These are phyloP conservation scores for Oemleria cerasiformis DNA, from an alignment of 306 rosid species.

Conservation along the genomic window DNA sequence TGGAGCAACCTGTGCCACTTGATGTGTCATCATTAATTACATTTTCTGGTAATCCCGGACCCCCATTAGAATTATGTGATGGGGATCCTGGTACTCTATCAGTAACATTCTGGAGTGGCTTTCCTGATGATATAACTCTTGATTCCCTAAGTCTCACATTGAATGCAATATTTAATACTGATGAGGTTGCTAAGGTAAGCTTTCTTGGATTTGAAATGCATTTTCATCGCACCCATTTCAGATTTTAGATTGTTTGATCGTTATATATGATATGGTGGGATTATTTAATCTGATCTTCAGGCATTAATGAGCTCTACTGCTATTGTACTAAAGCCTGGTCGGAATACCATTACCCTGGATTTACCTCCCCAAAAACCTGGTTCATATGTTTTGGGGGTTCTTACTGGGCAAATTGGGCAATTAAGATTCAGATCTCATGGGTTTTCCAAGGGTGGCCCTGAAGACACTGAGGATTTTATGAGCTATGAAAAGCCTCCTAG, in stretches of 20 bases:
- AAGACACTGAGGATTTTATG: conserved; percentile 88
- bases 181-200: conserved; percentile 90
- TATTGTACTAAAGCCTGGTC: conserved; percentile 84
- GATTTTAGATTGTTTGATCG: conserved; percentile 16
- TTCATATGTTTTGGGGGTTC: conserved; percentile 94
- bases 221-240: conserved; percentile 23
- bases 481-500: conserved; percentile 94
- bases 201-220: conserved; percentile 25
- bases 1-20: conserved; percentile 92
- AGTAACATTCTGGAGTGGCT: conserved; percentile 92
- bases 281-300: conserved; percentile 45
- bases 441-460: conserved; percentile 94
- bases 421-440: conserved; percentile 92
- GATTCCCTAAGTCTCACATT: conserved; percentile 88
- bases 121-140: conserved; percentile 93
- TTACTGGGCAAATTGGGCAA: conserved; percentile 92
- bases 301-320: conserved; percentile 72
- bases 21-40: conserved; percentile 94
- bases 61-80: conserved; percentile 88
- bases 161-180: conserved; percentile 77
- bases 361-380: conserved; percentile 98
- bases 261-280: conserved; percentile 1
- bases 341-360: conserved; percentile 78
- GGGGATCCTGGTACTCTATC: conserved; percentile 87
- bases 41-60: conserved; percentile 94